phyloP scores from a whole-genome alignment of 805 yeast species.

The Teunomyces stri region DNA sequence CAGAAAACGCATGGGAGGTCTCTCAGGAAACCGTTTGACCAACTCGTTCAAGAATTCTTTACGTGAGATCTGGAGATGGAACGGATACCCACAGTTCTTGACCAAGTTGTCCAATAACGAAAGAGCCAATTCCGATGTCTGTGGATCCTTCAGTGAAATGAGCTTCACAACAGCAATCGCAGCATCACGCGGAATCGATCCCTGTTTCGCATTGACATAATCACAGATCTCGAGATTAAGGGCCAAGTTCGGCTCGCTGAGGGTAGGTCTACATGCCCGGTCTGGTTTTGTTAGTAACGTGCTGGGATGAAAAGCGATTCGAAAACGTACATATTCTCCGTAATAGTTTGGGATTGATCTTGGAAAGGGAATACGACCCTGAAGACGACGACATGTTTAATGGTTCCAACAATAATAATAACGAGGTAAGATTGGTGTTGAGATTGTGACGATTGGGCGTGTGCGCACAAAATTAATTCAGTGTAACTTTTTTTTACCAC shows the following conservation, averaged over 20 bases:
- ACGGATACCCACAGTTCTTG: constrained; percentile 96
- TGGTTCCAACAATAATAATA: neutral
- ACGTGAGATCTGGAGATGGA: constrained; percentile 90
- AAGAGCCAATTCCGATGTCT: constrained; percentile 79
- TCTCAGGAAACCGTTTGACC: constrained; percentile 90
- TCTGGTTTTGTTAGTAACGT: constrained; percentile 28
- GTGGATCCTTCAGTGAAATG: constrained; percentile 79
- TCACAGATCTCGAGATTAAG: constrained; percentile 92
- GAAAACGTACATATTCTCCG: constrained; percentile 41
- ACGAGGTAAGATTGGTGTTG: neutral
- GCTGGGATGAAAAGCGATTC: too few species aligned
- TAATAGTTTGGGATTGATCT: constrained; percentile 45
- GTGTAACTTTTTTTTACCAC: too few species aligned
- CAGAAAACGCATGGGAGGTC: constrained; percentile 84
- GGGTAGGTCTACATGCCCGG: constrained; percentile 83
- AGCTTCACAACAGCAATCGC: constrained; percentile 80
- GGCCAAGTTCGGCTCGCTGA: constrained; percentile 83
- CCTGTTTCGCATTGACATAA: constrained; percentile 88
- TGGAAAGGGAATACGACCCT: constrained; percentile 38
- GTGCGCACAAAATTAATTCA: neutral
- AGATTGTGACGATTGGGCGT: neutral
- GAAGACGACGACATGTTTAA: constrained; percentile 10
- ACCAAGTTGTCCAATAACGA: constrained; percentile 85
- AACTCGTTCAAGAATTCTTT: constrained; percentile 92
- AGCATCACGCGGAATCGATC: constrained; percentile 87